Conservation (phyloP, 2,329 filamentous ascomycete species). For the Colletotrichum lindemuthianum region DNA sequence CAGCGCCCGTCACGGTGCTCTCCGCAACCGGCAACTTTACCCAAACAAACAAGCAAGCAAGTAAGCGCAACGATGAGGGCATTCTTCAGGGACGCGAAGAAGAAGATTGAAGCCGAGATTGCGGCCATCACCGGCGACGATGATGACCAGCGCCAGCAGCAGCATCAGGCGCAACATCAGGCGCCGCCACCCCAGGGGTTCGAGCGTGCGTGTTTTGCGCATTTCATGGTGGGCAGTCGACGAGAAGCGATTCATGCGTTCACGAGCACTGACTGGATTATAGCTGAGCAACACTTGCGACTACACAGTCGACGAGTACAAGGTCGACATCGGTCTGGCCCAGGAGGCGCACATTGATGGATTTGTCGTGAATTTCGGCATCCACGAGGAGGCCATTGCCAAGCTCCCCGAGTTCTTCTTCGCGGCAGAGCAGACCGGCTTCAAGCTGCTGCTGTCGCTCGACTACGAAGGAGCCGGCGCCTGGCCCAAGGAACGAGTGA, state of each 20-base stretch:
- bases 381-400: slow-evolving; percentile 34
- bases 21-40: background rate
- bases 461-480: slow-evolving; percentile 34
- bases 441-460: slow-evolving; percentile 34
- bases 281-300: slow-evolving; percentile 34
- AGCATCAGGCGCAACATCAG: slow-evolving; percentile 12
- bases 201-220: slow-evolving; percentile 29
- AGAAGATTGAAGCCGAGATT: slow-evolving; percentile 34
- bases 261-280: background rate
- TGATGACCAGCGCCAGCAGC: slow-evolving; percentile 17
- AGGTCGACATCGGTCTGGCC: slow-evolving; percentile 29
- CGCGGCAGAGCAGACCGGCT: slow-evolving; percentile 30
- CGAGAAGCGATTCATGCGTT: background rate
- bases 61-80: slow-evolving; percentile 18
- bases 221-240: slow-evolving; percentile 28
- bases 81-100: slow-evolving; percentile 31
- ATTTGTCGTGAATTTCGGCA: slow-evolving; percentile 33
- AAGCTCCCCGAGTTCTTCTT: slow-evolving; percentile 29
- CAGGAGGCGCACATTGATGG: slow-evolving; percentile 35
- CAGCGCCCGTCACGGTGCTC: slow-evolving; percentile 18
- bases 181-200: slow-evolving; percentile 12
- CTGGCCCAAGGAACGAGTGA: slow-evolving; percentile 29
- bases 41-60: background rate
- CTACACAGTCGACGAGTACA: slow-evolving; percentile 29
- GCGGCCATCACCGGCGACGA: slow-evolving; percentile 31